Base-by-base conservation (phyloP, 805 yeast genomes). In the Pichia nakasei region DNA sequence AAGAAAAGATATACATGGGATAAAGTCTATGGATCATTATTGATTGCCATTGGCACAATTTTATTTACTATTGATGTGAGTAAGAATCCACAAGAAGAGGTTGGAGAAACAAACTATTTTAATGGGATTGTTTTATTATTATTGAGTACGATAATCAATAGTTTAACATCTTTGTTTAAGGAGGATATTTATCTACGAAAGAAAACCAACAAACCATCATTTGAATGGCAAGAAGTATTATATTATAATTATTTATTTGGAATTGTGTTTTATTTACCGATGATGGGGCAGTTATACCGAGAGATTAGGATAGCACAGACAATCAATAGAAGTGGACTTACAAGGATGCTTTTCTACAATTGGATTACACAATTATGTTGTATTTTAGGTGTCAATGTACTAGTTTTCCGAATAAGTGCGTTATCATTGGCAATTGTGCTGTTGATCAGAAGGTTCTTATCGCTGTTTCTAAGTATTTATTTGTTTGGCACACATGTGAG, bases 321-420 rank as follows among this genome's bases (percentile, higher is more conserved):
- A 9, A 15, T 13, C 1, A 26, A 3, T 2, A 46, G 26, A 7
- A 35, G 1, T 2, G 31, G 35, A 11, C 49, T 51, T 29, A 48
- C 50, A 50, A 11, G 7, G 8, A 59, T 61, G 50, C 52, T 78
- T 18, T 12, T 61, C 3, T 49, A 67, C 13, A 80, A 79, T 52
- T 68, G 69, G 17, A 15, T 67, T 1, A 75, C 85, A 0, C 86
- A 80, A 58, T 68, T 72, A 50, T 41, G 77, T 4, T 84, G 94
- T 55, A 76, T 80, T 2, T 61, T 74, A 12, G 88, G 91, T 5
- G 91, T 83, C 12, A 81, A 79, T 54, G 67, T 66, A 53, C 62
- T 84, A 21, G 77, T 80, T 0, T 75, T 82, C 18, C 58, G 58
- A 8, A 69, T 80, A 1, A 66, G 74, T n/a, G 82, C 89, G 0